A percentile compares a stretch with the other conserved stretches of the same genome.
Conservation (phyloP, 2,329 filamentous ascomycete species). For the Fusarium avenaceum region DNA sequence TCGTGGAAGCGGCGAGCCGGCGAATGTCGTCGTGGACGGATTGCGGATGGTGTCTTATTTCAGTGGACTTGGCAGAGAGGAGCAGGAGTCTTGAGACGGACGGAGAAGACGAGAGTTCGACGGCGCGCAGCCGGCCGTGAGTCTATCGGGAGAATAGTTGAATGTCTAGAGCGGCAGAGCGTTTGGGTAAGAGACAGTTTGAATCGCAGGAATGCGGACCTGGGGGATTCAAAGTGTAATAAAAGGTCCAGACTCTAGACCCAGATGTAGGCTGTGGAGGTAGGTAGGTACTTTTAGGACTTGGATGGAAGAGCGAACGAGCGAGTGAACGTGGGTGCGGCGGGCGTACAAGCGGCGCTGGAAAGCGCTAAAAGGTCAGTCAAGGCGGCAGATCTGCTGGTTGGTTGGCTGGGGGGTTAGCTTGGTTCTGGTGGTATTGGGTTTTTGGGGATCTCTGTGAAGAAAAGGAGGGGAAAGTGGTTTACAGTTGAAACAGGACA, state of each 20-base stretch:
- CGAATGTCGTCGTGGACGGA: conserved; percentile 44
- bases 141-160: conserved; percentile 38
- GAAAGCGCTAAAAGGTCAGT: conserved; percentile 42
- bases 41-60: conserved; percentile 40
- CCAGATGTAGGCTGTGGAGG: conserved; percentile 36
- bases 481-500: conserved; percentile 36
- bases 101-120: conserved; percentile 43
- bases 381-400: conserved; percentile 42
- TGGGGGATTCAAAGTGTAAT: conserved; percentile 46
- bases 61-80: conserved; percentile 38
- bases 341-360: conserved; percentile 39
- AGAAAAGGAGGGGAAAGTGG: conserved; percentile 34
- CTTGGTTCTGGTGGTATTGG: conserved; percentile 31
- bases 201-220: conserved; percentile 44
- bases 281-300: not conserved
- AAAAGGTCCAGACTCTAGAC: conserved; percentile 44
- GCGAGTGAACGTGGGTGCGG: conserved; percentile 25
- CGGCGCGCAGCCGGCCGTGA: conserved; percentile 42
- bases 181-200: conserved; percentile 36
- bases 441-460: conserved; percentile 37
- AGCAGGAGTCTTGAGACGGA: conserved; percentile 13
- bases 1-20: conserved; percentile 35
- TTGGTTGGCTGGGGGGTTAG: conserved; percentile 31
- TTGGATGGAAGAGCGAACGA: conserved; percentile 25
- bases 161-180: conserved; percentile 26